These are phyloP conservation scores for Auricularia cornea DNA, from an alignment of 768 basidiomycete genomes.

Conservation along the genomic window DNA sequence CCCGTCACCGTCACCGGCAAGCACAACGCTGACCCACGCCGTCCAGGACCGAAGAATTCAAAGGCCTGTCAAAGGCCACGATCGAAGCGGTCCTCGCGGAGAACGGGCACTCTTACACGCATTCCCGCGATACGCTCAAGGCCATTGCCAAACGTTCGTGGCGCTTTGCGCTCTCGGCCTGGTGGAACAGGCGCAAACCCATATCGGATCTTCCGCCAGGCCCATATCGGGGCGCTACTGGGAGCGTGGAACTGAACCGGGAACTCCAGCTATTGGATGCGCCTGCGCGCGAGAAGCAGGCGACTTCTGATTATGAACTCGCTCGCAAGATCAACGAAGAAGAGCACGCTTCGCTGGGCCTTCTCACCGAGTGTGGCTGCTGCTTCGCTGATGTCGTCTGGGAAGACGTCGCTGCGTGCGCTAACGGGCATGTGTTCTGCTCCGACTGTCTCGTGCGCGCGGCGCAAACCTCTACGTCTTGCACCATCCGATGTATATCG, in stretches of 20 bases:
- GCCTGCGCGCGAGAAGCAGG: constrained; percentile 2
- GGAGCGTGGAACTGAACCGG: constrained; percentile 1
- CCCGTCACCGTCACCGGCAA: too few relatives aligned
- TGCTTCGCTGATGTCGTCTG: constrained; percentile 12
- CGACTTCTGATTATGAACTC: not conserved
- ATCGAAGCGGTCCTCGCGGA: constrained; percentile 1
- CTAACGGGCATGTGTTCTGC: constrained; percentile 9
- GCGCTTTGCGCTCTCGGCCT: constrained; percentile 4
- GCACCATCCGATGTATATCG: constrained; percentile 6
- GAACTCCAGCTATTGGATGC: not conserved
- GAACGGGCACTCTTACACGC: constrained; percentile 6
- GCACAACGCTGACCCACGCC: not conserved
- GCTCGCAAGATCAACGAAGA: constrained; percentile 5
- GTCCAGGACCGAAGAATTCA: not conserved
- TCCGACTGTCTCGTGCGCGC: constrained; percentile 2
- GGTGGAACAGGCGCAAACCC: constrained; percentile 2
- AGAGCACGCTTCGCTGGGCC: not conserved
- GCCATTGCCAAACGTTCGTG: constrained; percentile 5
- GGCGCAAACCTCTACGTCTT: constrained; percentile 1
- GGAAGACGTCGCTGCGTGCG: constrained; percentile 8
- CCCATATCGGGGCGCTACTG: not conserved
- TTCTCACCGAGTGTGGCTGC: constrained; percentile 11
- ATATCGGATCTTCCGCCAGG: not conserved
- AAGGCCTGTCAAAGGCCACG: constrained; percentile 5
- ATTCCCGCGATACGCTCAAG: constrained; percentile 2